Base-by-base conservation (phyloP, 1,139 yeast genomes). In the Protomyces pachydermus region DNA sequence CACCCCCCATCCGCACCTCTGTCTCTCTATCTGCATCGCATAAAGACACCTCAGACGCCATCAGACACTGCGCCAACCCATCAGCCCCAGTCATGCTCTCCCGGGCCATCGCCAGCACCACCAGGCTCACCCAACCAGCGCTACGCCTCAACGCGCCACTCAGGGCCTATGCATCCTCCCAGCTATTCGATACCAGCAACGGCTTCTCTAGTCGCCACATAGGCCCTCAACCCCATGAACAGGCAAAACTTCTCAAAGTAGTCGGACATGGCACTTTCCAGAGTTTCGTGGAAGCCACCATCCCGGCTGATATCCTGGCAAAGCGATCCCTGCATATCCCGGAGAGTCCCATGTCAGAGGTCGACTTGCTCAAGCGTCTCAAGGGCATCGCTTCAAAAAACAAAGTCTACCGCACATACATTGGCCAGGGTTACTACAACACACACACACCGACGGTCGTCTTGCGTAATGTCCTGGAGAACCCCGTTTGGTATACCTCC, bases 401-500 rank as follows among this genome's bases (percentile, higher is more conserved):
- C 78, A 83, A 83, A 71, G 82, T 85, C 65, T 77, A 79, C 67
- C 84, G 84, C 74, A 83, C 91, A 32, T 87, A 86, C 71, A 91
- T 93, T 68, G 98, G 98, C 68, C 88, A 88, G 75, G 98, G 98
- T 54, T 93, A 93, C 76, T 88, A 89, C 71, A 96, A 96, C 64
- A 91, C 98, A 1, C 80, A 82, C 65, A 80, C 90, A 53, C 98
- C 98, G 0, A 88, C 96, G 3, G 97, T 91, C 52, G 88, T 93
- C 71, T 96, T 89, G 79, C 84, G 98, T 74, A 93, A 93, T 73
- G 77, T 93, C 67, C 79, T 93, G 67, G 98, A 93, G 76, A 84
- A 87, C 68, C 98, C 98, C 18, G 97, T 90, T 74, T 93, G 98
- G 98, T 93, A 93, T 79, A 93, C 98, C 45, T 89, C 97, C 0